A percentile compares a stretch with the other conserved stretches of the same genome.
phyloP scores from a whole-genome alignment of 164 flowering plant genomes.

The Liriodendron chinense region DNA sequence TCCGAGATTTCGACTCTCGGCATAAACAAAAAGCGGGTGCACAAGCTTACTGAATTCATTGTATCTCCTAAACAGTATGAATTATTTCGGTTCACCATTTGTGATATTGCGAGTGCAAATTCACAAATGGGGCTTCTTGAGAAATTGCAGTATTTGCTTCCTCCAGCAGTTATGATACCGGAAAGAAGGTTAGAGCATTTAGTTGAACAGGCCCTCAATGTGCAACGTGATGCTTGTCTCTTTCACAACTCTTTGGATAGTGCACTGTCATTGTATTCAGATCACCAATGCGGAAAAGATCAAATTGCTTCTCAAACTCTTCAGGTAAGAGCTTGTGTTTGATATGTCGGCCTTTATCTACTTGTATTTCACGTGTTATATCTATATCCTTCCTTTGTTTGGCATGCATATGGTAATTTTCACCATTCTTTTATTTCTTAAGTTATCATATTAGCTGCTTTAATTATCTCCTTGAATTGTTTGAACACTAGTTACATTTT shows the following conservation, averaged over 20 bases:
- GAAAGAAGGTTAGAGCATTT: slow-evolving; percentile 72
- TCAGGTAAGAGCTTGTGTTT: slow-evolving; percentile 44
- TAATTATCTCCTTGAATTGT: not conserved
- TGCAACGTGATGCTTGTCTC: slow-evolving; percentile 61
- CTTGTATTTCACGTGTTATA: not conserved
- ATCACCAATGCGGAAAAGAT: slow-evolving; percentile 76
- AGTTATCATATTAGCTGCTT: not conserved
- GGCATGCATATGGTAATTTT: not conserved
- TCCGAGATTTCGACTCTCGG: slow-evolving; percentile 63
- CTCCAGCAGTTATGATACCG: slow-evolving; percentile 56
- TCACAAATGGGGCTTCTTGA: slow-evolving; percentile 47
- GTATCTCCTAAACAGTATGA: slow-evolving; percentile 34
- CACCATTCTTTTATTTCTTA: not conserved
- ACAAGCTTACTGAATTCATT: slow-evolving; percentile 55
- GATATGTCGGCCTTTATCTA: not conserved
- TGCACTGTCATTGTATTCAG: slow-evolving; percentile 63
- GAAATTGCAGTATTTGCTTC: slow-evolving; percentile 62
- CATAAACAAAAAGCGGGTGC: slow-evolving; percentile 42
- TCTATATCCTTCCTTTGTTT: not conserved
- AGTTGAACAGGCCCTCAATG: slow-evolving; percentile 69
- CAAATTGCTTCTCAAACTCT: slow-evolving; percentile 67
- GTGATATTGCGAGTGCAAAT: slow-evolving; percentile 24
- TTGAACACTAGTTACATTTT: not conserved
- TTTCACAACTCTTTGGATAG: slow-evolving; percentile 64
- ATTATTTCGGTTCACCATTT: slow-evolving; percentile 26